Base-by-base conservation (phyloP, 2,329 filamentous ascomycete species). In the Penicillium glabrum region DNA sequence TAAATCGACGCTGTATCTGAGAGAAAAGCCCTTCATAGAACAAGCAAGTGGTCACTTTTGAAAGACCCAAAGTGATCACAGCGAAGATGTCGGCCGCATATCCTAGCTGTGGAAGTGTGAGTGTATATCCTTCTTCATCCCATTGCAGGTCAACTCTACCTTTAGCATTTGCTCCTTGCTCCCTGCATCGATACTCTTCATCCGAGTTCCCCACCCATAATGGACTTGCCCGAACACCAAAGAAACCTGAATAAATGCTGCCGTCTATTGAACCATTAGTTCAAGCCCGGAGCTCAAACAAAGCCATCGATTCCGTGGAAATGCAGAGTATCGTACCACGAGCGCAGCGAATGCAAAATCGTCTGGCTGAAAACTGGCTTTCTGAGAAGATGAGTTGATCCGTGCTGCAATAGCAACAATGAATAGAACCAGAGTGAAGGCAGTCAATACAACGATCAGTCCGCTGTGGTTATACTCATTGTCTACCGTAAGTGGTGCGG, bases 391-490 rank as follows among this genome's bases (percentile, higher is more conserved):
- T n/a, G 78, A 70, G 48, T 75, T 80, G 2, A 73, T 56, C 5
- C 77, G 69, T 35, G 79, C 73, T 1, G 69, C 68, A 21, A 80
- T 61, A 4, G 76, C 75, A 5, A 31, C 29, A 31, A 31, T 13
- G 8, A 73, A 64, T 24, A 80, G 70, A 3, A 73, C 68, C 7
- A 80, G 60, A 6, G 66, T 67, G 7, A 79, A 58, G 1, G 72
- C 69, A 10, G 77, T 73, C 14, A 73, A 65, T 27, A 80, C 76
- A 7, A 77, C 67, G 16, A 80, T 63, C 31, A 79, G 59, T 26
- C 75, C 77, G 35, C 73, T 69, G 54, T 78, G 75, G 59, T 80
- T 69, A 29, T 73, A 63, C 13, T 62, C 47, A 14, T 72, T 75
- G 53, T 78, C 65, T 26, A 63, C 63, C 26, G 71, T 70, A n/a